These are phyloP conservation scores for Starmera pachycereana DNA, from an alignment of 805 yeast genomes.

Conservation along the genomic window DNA sequence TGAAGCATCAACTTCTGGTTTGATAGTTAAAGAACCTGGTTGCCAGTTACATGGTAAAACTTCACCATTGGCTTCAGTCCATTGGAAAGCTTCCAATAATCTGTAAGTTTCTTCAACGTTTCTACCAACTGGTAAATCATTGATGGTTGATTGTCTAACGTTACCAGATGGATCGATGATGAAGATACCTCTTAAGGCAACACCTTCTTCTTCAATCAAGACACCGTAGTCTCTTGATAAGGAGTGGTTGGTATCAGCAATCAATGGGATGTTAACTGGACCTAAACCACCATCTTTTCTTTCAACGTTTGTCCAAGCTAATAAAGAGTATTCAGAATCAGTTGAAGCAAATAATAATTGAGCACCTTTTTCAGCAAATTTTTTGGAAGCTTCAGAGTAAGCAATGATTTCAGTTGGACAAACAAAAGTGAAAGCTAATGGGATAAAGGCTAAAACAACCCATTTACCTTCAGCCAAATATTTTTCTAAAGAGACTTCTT, in stretches of 20 bases:
- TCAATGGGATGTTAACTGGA: conserved; percentile 83
- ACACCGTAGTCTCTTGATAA: conserved; percentile 96
- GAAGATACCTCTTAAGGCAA: conserved; percentile 97
- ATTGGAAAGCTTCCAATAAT: conserved; percentile 98
- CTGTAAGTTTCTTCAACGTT: conserved; percentile 96
- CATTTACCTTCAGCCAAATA: conserved; percentile 82
- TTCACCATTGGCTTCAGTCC: conserved; percentile 98
- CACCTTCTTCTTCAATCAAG: conserved; percentile 89
- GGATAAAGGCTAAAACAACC: conserved; percentile 94
- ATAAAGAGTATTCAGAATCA: conserved; percentile 94
- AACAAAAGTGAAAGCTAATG: conserved; percentile 98
- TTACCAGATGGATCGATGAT: conserved; percentile 92
- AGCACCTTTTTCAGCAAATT: conserved; percentile 78
- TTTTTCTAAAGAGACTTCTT: conserved; percentile 88
- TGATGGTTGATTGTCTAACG: conserved; percentile 94
- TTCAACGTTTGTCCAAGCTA: conserved; percentile 96
- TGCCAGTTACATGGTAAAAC: conserved; percentile 99
- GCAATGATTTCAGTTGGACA: conserved; percentile 99
- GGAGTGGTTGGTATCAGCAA: conserved; percentile 95
- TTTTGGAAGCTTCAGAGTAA: conserved; percentile 89
- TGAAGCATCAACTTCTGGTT: conserved; percentile 68
- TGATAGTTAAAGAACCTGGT: conserved; percentile 88
- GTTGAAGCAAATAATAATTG: conserved; percentile 94
- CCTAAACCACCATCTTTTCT: conserved; percentile 99
- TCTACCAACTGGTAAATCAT: conserved; percentile 99